A percentile compares a stretch with the other conserved stretches of the same genome.
Conservation (phyloP, 805 yeast species). For the Pichia insulana region DNA sequence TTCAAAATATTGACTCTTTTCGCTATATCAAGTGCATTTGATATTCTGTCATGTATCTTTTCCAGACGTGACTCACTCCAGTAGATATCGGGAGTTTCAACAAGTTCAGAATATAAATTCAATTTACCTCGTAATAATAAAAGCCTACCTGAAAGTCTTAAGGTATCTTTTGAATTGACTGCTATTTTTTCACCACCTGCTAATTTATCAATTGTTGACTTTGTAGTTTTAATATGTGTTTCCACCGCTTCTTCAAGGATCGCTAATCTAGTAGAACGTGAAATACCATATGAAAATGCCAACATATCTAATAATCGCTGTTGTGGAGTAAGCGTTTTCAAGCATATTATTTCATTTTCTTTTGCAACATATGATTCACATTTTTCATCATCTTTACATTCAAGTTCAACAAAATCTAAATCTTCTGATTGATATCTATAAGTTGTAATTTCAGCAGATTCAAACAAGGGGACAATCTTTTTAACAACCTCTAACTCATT, state of each 20-base stretch:
- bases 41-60: constrained; percentile 59
- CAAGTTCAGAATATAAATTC: constrained; percentile 78
- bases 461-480: constrained; percentile 44
- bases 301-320: constrained; percentile 63
- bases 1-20: constrained; percentile 75
- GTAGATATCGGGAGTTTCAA: constrained; percentile 87
- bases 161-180: constrained; percentile 50
- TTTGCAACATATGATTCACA: constrained; percentile 32
- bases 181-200: constrained; percentile 51
- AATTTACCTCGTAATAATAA: constrained; percentile 73
- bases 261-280: constrained; percentile 80
- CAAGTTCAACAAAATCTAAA: constrained; percentile 53
- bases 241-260: constrained; percentile 70
- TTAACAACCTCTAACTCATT: constrained; percentile 42
- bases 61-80: constrained; percentile 90
- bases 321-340: constrained; percentile 41
- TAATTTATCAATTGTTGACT: constrained; percentile 54
- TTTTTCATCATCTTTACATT: background rate
- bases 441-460: constrained; percentile 38
- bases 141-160: constrained; percentile 64
- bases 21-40: constrained; percentile 62
- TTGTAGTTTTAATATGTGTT: constrained; percentile 52
- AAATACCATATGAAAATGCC: constrained; percentile 82
- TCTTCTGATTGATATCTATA: constrained; percentile 70
- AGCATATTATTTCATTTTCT: constrained; percentile 57